These are phyloP conservation scores for Grifola frondosa DNA, from an alignment of 1,284 basidiomycete species.

Conservation along the genomic window DNA sequence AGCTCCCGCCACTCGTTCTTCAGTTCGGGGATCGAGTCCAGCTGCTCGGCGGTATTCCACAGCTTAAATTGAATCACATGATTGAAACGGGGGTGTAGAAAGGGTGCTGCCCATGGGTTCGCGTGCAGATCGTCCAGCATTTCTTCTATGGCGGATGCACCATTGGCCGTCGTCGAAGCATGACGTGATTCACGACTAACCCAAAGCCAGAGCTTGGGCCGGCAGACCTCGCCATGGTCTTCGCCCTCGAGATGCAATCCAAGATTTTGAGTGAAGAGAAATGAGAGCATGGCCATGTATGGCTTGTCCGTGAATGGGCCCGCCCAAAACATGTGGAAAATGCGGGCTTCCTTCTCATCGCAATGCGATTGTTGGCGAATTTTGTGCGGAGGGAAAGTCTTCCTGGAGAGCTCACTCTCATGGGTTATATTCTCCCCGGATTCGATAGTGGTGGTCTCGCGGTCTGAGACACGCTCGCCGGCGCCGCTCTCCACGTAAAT, in stretches of 20 bases:
- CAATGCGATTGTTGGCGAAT: slow-evolving; percentile 44
- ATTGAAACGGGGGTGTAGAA: slow-evolving; percentile 64
- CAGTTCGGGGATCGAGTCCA: slow-evolving; percentile 62
- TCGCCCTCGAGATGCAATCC: slow-evolving; percentile 52
- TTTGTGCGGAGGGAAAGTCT: slow-evolving; percentile 1
- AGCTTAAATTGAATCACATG: slow-evolving; percentile 69
- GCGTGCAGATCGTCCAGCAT: slow-evolving; percentile 59
- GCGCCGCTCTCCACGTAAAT: slow-evolving; percentile 58
- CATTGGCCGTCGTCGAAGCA: slow-evolving; percentile 55
- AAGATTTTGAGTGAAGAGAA: slow-evolving; percentile 76
- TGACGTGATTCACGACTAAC: slow-evolving; percentile 71
- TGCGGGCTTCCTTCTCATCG: slow-evolving; percentile 62
- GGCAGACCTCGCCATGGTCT: slow-evolving; percentile 45
- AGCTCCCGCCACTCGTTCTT: slow-evolving; percentile 58
- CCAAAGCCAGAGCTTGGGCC: slow-evolving; percentile 75
- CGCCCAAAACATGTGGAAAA: slow-evolving; percentile 84
- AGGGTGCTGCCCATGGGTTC: slow-evolving; percentile 69
- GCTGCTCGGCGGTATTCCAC: slow-evolving; percentile 74
- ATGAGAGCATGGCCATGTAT: slow-evolving; percentile 72
- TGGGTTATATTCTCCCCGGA: too few species aligned
- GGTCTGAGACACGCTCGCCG: slow-evolving; percentile 37
- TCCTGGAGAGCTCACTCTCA: too few species aligned
- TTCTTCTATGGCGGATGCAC: slow-evolving; percentile 50
- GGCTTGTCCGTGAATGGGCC: slow-evolving; percentile 80
- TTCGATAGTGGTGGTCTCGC: slow-evolving; percentile 10